Evolutionary conservation across 257 asterid genomes (phyloP), one percentile per base, ranked within the genome.

Genomic region (Solanum virginianum): DNA sequence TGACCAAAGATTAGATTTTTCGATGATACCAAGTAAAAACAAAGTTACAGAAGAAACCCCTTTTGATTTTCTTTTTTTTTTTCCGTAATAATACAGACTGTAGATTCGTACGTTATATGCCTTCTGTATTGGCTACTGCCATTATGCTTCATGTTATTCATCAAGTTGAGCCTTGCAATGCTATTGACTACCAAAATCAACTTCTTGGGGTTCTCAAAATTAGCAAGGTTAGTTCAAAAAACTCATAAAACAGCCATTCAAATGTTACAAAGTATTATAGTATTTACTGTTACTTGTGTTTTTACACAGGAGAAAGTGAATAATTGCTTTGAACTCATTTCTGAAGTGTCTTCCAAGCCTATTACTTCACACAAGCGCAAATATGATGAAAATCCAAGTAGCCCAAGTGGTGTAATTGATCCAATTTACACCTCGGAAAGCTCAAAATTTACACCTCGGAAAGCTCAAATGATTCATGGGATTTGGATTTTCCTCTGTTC

Each of bases 91-190:
- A 17, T 81, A 41, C 89, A 96, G 99, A 96, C 91, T 90, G 94
- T 63, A 94, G 98, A 90, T 86, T 91, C 85, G 86, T 75, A 63
- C 91, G 86, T 56, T 92, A 89, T 88, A 85, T 87, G 66, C 97
- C 99, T 0, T 96, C 99, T 57, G 95, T 93, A 5, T 69, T 95
- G 88, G 99, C 98, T 8, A 89, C 95, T 74, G 94, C 99, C 54
- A 94, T 93, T 14, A 93, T 96, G 98, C 94, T 96, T 57, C 99
- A 92, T 85, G 94, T 92, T 63, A 92, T 95, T 57, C 92, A 91
- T 84, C 91, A 89, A 87, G 91, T 90, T 47, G 96, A 92, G 82
- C 92, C 93, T 8, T 43, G 86, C 82, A 88, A 90, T 63, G 93
- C 91, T 47, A 24, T 84, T 84, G 95, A 89, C 82, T 92, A 94